Base-by-base conservation (phyloP, 306 rosid genomes). In the Cicer pinnatifidum region DNA sequence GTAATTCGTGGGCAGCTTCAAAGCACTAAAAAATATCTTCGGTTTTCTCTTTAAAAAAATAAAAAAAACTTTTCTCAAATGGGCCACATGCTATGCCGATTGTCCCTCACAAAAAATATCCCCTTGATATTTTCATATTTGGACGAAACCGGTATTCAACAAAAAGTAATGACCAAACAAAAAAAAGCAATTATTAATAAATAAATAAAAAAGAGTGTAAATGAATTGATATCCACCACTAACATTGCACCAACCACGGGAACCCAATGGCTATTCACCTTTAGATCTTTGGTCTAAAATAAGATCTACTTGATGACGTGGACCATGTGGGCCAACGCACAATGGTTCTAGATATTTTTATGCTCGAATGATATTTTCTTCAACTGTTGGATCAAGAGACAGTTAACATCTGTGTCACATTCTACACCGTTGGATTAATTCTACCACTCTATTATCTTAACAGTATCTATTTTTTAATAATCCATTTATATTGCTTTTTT, bases 251-350 rank as follows among this genome's bases (percentile, higher is more conserved):
- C 82, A 74, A 73, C 62, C 82, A 13, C 39, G 60, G 28, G 13
- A 70, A 75, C 58, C 91, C 90, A 86, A 76, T 85, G 64, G 78
- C 51, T 80, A 35, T 19, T 44, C 3, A 0, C 16, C 70, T 79
- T 82, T 66, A 43, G 83, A 82, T 86, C 69, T 80, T 81, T 75
- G 84, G 80, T 50, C 12, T 41, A 78, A 50, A 52, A 16, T 73
- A 13, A 67, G 85, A 79, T 82, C 79, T 67, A 70, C 23, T 1
- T n/a, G 84, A 11, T 83, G 91, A 87, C 92, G 97, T 86, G 97
- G 79, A 80, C 0, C 0, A 5, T 3, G 87, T 46, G 87, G 69
- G 73, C 77, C 89, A 50, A 1, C 0, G 0, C 6, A 1, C 7
- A 6, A 4, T 11, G 15, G 33, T 9, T 40, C 81, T 41, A 83